These are phyloP conservation scores for Aspergillus niger DNA, from an alignment of 2,329 filamentous ascomycete species.

Conservation along the genomic window DNA sequence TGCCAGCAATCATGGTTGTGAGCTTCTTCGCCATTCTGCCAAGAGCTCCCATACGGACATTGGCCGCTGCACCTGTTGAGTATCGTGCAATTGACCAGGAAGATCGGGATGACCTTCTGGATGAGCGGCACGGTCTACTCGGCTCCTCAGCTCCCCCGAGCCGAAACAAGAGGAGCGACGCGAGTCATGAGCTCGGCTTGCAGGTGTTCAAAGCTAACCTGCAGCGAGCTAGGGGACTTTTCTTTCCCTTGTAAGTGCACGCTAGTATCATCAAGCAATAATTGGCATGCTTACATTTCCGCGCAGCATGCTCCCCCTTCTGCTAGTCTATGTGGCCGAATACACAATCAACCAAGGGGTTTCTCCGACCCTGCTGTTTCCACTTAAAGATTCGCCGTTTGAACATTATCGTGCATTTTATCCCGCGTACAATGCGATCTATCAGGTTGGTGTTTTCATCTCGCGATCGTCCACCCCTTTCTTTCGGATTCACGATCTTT, in stretches of 20 bases:
- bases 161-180: slow-evolving; percentile 23
- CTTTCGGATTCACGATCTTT: slow-evolving; percentile 76
- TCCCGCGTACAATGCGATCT: slow-evolving; percentile 90
- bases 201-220: slow-evolving; percentile 56
- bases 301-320: slow-evolving; percentile 76
- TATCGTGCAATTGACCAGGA: slow-evolving; percentile 58
- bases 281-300: slow-evolving; percentile 16
- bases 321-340: slow-evolving; percentile 92
- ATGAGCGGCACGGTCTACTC: slow-evolving; percentile 36
- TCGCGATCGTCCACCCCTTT: slow-evolving; percentile 90
- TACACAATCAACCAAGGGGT: slow-evolving; percentile 98
- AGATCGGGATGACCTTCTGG: slow-evolving; percentile 34
- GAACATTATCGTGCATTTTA: slow-evolving; percentile 83
- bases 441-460: slow-evolving; percentile 93
- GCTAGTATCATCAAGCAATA: not conserved
- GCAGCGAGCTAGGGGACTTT: slow-evolving; percentile 66
- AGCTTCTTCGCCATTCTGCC: slow-evolving; percentile 86
- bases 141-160: slow-evolving; percentile 21
- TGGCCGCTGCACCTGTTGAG: slow-evolving; percentile 43
- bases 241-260: slow-evolving; percentile 65
- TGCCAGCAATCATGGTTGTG: slow-evolving; percentile 77
- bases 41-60: slow-evolving; percentile 60
- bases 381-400: slow-evolving; percentile 75
- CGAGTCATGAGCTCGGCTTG: slow-evolving; percentile 27
- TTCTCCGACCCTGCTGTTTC: slow-evolving; percentile 84